Base-by-base conservation (phyloP, 768 basidiomycete species). In the Hydnomerulius pinastri region DNA sequence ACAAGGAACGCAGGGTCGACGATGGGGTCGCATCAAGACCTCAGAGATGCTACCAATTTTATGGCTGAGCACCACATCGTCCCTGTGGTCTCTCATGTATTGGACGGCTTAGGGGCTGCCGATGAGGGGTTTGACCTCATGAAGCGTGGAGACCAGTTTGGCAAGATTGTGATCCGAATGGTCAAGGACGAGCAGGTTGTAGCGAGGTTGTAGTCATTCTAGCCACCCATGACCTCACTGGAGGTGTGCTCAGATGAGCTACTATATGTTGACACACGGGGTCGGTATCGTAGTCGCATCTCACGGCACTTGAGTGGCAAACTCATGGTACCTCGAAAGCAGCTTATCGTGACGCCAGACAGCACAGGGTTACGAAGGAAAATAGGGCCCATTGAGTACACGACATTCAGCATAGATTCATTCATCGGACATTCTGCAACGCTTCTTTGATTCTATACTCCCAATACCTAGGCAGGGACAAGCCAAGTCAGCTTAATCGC, bases 11-110 rank as follows among this genome's bases (percentile, higher is more conserved):
- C 50, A 90, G 90, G 90, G 29, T 88, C 88, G 2, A 90, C 85
- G 23, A 90, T 93, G 90, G 91, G 90, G 15, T 91, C 90, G 7
- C 80, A 77, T 57, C 75, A 80, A 47, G 90, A 93, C 68, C 75
- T 93, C 50, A 65, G 77, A 45, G 81, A 83, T 27, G 90, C 89
- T 18, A 90, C 89, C 1, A 65, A 70, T 12, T 92, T 94, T 68
- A 66, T 92, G 20, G 68, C 73, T 3, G 66, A 83, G 60, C 83
- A 91, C 55, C 74, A 72, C 39, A 84, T 94, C 50, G 72, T 81
- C 1, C 90, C 90, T 3, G 72, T 86, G 42, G 79, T 92, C 1
- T 85, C 87, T 7, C 76, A 82, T 53, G 77, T 90, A 23, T 62
- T 91, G n/a, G 73, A 82, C 36, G 87, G 87, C 2, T 73, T 92